Evolutionary conservation across 495 filamentous ascomycete species (phyloP).

Genomic region (Talaromyces trachyspermus): DNA sequence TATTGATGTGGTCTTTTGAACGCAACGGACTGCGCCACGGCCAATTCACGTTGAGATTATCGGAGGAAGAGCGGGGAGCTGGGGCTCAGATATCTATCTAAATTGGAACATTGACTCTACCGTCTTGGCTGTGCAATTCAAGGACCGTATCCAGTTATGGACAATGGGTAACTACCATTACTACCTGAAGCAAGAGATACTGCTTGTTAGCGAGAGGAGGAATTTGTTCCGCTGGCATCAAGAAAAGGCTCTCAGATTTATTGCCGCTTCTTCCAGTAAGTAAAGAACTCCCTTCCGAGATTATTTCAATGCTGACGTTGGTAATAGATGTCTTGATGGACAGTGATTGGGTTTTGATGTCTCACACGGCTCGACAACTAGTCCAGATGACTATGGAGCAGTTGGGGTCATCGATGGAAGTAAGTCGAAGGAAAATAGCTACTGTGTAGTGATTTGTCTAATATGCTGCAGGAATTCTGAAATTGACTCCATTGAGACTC

Average conservation of each 20-base stretch:
- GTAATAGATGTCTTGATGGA: conserved; percentile 42
- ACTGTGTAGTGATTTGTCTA: conserved; percentile 8
- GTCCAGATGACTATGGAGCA: conserved; percentile 72
- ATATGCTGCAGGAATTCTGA: conserved; percentile 47
- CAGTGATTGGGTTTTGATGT: conserved; percentile 64
- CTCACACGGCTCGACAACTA: conserved; percentile 55
- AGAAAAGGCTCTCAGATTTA: conserved; percentile 65
- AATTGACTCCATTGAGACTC: conserved; percentile 75
- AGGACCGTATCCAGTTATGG: conserved; percentile 83
- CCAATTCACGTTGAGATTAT: conserved; percentile 70
- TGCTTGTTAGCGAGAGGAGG: conserved; percentile 23
- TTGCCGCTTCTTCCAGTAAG: conserved; percentile 39
- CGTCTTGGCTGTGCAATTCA: conserved; percentile 72
- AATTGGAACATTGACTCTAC: conserved; percentile 89
- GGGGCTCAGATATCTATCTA: conserved; percentile 53
- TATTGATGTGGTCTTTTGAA: conserved; percentile 89
- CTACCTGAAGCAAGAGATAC: conserved; percentile 92
- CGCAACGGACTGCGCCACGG: conserved; percentile 92
- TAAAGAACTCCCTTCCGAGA: background rate
- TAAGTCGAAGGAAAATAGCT: conserved; percentile 23
- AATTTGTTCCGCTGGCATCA: conserved; percentile 66
- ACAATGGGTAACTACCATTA: conserved; percentile 96
- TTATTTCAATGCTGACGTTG: conserved; percentile 6
- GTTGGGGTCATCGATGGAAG: conserved; percentile 85
- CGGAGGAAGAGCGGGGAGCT: conserved; percentile 48